A percentile compares a stretch with the other conserved stretches of the same genome.
These are phyloP conservation scores for Russula griseocarnosa DNA, from an alignment of 768 basidiomycete species.

Conservation along the genomic window DNA sequence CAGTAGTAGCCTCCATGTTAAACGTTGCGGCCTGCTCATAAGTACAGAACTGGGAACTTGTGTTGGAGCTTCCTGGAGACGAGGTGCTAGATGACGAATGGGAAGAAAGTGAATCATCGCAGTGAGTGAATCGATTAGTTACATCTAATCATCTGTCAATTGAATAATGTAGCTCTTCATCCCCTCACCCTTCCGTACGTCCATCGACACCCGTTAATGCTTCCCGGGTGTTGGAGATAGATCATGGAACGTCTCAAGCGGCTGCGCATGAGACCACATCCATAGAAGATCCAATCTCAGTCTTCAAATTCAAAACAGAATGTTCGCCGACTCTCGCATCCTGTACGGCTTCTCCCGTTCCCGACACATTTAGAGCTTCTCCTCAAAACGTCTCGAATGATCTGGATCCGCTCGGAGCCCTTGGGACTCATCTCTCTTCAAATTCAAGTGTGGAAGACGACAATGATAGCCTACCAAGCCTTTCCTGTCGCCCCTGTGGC, in stretches of 20 bases:
- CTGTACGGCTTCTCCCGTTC: conserved; percentile 5
- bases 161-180: neutral
- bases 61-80: conserved; percentile 12
- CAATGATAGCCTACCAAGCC: conserved; percentile 39
- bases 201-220: neutral
- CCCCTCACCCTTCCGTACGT: neutral
- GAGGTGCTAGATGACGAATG: conserved; percentile 6
- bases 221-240: neutral
- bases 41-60: conserved; percentile 14
- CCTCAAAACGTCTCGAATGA: neutral
- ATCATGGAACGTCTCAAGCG: neutral
- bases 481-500: conserved; percentile 67
- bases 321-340: neutral
- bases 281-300: neutral
- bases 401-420: conserved; percentile 36
- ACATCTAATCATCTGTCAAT: neutral
- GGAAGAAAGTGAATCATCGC: neutral
- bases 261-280: neutral
- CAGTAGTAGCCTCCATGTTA: conserved; percentile 16
- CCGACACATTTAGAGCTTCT: neutral
- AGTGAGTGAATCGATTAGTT: conserved; percentile 4
- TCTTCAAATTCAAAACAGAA: conserved; percentile 8
- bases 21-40: neutral
- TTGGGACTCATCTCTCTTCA: conserved; percentile 44
- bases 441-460: conserved; percentile 39